These are phyloP conservation scores for Gomphus sp. DNA, from an alignment of 1,284 basidiomycete species.

Conservation along the genomic window DNA sequence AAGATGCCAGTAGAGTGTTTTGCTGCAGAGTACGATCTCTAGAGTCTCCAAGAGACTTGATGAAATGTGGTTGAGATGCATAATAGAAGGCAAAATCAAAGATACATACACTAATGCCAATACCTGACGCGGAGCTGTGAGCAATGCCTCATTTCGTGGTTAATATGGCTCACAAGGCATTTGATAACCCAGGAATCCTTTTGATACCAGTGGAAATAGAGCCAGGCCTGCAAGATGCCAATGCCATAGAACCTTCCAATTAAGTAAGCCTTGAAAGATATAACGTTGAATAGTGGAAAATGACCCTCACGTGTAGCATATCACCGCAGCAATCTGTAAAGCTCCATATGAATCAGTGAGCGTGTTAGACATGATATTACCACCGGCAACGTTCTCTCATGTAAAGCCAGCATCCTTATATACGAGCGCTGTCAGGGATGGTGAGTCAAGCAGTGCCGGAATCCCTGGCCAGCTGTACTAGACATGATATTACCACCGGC, in stretches of 20 bases:
- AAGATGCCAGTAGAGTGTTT: not conserved
- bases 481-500: not conserved
- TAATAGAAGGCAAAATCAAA: not conserved
- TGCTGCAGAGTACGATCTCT: not conserved
- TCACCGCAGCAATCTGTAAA: not conserved
- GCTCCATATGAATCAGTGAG: not conserved
- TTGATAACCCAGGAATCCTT: not conserved
- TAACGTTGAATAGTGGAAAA: not conserved
- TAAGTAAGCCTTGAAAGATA: not conserved
- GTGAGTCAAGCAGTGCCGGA: no score
- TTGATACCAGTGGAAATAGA: not conserved
- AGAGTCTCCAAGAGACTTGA: not conserved
- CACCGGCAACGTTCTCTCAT: not conserved
- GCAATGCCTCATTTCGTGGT: not conserved
- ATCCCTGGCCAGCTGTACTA: no score
- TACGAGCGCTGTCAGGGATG: no score
- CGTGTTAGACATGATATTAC: not conserved
- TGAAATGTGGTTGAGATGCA: not conserved
- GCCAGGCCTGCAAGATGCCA: not conserved
- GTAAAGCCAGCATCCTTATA: no score
- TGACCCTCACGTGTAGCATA: not conserved
- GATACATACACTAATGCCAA: not conserved
- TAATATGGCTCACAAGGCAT: not conserved
- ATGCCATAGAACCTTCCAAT: not conserved
- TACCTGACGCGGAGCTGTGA: not conserved